Percentiles rank a stretch among this genome's conserved stretches.
Conservation (phyloP, 371 early-diverging fungal genomes). For the Furculomyces boomerangus region DNA sequence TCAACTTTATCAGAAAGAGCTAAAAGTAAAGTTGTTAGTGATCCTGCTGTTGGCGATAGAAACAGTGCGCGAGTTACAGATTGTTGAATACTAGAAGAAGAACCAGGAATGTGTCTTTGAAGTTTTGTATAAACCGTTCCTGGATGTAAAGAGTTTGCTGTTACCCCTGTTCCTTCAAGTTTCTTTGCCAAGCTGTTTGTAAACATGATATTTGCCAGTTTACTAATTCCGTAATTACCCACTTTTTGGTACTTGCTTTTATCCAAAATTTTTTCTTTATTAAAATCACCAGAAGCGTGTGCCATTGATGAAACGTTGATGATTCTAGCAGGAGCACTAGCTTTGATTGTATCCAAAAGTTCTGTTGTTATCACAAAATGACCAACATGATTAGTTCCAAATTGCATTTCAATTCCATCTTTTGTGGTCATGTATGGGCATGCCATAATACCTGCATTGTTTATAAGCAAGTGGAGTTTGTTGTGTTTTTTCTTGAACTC, state of each 20-base stretch:
- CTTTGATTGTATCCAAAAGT: constrained; percentile 39
- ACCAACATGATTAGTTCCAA: constrained; percentile 60
- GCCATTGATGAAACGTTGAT: constrained; percentile 30
- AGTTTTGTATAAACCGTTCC: constrained; percentile 40
- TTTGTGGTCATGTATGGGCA: constrained; percentile 34
- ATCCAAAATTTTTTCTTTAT: constrained; percentile 23
- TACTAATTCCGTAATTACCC: constrained; percentile 32
- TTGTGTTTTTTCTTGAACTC: constrained; percentile 24
- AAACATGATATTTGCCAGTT: constrained; percentile 49
- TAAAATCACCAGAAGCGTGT: constrained; percentile 23
- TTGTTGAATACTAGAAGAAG: not conserved
- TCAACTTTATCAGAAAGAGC: not conserved
- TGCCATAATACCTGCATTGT: constrained; percentile 51
- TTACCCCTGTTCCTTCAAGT: constrained; percentile 25
- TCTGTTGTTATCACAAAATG: constrained; percentile 43
- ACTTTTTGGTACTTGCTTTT: constrained; percentile 16
- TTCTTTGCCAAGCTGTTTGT: constrained; percentile 29
- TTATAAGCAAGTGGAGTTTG: constrained; percentile 40
- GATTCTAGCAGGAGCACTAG: constrained; percentile 23
- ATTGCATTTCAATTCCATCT: constrained; percentile 58
- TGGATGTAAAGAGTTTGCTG: constrained; percentile 49
- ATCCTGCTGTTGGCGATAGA: not conserved
- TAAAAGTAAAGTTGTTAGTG: not conserved
- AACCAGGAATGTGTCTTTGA: constrained; percentile 16
- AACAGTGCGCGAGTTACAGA: not conserved